Base-by-base conservation (phyloP, 331 rosid species). In the Acacia pycnantha region DNA sequence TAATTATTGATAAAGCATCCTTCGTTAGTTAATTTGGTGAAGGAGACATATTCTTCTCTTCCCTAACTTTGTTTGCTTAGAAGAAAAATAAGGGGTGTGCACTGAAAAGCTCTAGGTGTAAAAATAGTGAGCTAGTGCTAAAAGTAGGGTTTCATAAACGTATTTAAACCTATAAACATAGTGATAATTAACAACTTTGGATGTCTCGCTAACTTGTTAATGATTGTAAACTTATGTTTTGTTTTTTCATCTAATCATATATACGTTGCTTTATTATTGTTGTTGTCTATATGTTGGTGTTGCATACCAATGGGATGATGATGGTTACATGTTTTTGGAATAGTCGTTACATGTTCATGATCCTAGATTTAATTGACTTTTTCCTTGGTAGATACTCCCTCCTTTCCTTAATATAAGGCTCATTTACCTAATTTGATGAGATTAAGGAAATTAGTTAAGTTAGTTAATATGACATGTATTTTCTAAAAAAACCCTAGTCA, bases 61-160 rank as follows among this genome's bases (percentile, higher is more conserved):
- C 16, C 70, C 70, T 56, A n/a, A 8, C 46, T 64, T 46, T 64
- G 64, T 77, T 31, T 37, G 21, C 73, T 24, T 31, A 11, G 73
- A 62, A 46, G 81, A 54, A 62, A 77, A 62, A 77, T 43, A 72
- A 71, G 62, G 37, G 22, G 16, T 14, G 18, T 48, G 19, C 5
- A 14, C 54, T 16, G 19, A 50, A 50, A 50, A 50, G 18, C 8
- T 24, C 13, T 56, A 2, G 35, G 40, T 4, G 22, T 5, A 40
- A 0, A 8, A 24, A 10, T 27, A 29, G 0, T 61, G 65, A 77
- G 70, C 73, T 69, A 26, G 29, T 10, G 13, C 59, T 29, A 24
- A 77, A 70, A 70, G 44, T 7, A 66, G 26, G 70, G 35, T 78
- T 69, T 78, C 59, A 37, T 33, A 41, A 37, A 40, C 61, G 69